Conservation (phyloP, 495 filamentous ascomycete species). For the Beverwykella pulmonaria region DNA sequence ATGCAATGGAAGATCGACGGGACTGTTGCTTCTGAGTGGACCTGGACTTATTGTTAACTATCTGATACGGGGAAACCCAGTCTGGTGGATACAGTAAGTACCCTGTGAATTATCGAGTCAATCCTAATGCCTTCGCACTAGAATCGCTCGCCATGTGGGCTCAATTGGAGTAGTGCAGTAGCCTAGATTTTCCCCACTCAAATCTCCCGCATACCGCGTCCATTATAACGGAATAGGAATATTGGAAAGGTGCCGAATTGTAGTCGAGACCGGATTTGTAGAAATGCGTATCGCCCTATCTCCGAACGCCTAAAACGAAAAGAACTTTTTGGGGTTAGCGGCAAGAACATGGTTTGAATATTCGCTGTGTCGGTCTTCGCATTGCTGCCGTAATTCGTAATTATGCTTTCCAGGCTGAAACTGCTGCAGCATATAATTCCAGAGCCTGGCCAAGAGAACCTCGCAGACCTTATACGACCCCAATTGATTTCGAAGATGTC, state of each 20-base stretch:
- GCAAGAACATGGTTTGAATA: neutral
- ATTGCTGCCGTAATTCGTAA: constrained; percentile 9
- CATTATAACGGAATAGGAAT: neutral
- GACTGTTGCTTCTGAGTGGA: too few relatives aligned
- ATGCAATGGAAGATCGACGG: too few relatives aligned
- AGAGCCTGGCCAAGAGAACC: neutral
- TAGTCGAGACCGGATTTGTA: neutral
- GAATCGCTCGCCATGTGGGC: too few relatives aligned
- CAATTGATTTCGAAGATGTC: constrained; percentile 38
- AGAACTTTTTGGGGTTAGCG: neutral
- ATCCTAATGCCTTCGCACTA: too few relatives aligned
- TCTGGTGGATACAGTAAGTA: too few relatives aligned
- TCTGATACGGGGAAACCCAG: too few relatives aligned
- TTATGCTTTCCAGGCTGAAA: constrained; percentile 12
- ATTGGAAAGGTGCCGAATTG: neutral
- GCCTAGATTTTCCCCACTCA: too few relatives aligned
- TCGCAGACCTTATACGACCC: neutral
- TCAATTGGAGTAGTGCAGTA: too few relatives aligned
- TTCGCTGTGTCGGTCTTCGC: neutral
- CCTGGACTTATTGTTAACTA: too few relatives aligned
- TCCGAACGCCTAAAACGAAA: neutral
- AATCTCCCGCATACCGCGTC: neutral
- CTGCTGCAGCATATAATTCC: constrained; percentile 23
- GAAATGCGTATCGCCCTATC: neutral
- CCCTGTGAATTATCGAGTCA: too few relatives aligned